Percentiles rank a stretch among this genome's conserved stretches.
Conservation (phyloP, 495 filamentous ascomycete species). For the Massariosphaeria phaeospora region DNA sequence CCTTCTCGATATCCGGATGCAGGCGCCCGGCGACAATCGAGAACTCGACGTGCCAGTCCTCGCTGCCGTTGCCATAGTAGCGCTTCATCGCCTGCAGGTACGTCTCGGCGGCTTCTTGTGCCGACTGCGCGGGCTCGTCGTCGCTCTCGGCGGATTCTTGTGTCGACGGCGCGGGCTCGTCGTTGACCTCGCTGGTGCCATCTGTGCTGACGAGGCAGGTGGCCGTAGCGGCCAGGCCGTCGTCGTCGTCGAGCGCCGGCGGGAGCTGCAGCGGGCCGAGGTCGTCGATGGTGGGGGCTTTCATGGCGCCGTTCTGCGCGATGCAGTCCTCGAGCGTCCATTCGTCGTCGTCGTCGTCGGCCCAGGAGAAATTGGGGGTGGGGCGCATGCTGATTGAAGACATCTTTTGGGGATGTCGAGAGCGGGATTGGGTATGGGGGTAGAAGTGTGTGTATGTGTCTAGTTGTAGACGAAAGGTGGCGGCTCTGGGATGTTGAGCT, state of each 20-base stretch:
- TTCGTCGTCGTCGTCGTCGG: slow-evolving; percentile 7
- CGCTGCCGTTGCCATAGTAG: no score
- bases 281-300: background rate
- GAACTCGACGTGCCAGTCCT: no score
- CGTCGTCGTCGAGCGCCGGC: background rate
- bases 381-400: background rate
- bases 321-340: background rate
- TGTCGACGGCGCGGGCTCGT: no score
- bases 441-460: background rate
- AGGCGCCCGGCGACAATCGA: no score
- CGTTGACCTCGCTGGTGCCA: no score
- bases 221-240: no score
- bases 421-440: background rate
- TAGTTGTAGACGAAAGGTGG: background rate
- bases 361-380: background rate
- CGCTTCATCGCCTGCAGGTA: no score
- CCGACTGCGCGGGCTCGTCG: no score
- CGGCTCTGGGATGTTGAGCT: background rate
- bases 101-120: no score
- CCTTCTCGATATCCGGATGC: no score
- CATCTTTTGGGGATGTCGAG: background rate
- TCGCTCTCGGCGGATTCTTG: no score
- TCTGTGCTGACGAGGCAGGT: no score
- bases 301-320: background rate
- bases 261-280: background rate